phyloP scores from a whole-genome alignment of 495 filamentous ascomycete species.

The Chlorociboria aeruginascens region DNA sequence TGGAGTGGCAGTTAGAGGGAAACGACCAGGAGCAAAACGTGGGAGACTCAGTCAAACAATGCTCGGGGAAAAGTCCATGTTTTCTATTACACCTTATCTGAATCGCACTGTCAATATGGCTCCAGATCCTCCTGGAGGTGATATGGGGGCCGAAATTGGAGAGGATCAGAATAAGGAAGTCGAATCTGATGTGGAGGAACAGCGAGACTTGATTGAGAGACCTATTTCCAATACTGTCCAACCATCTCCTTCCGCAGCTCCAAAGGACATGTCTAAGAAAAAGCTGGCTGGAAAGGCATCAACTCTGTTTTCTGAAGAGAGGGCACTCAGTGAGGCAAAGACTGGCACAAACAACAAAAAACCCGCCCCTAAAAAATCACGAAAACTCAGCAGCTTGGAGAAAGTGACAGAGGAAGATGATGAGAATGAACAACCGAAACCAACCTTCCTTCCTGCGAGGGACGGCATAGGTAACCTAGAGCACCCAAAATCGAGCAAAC shows the following conservation, averaged over 20 bases:
- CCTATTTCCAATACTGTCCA: background rate
- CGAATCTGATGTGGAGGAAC: background rate
- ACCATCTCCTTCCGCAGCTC: background rate
- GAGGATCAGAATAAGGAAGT: background rate
- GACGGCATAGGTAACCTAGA: background rate
- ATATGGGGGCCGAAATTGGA: background rate
- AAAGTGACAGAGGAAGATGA: constrained; percentile 15
- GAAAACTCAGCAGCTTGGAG: constrained; percentile 8
- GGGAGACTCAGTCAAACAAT: constrained; percentile 38
- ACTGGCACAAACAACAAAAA: constrained; percentile 6
- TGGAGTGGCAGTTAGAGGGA: constrained; percentile 31
- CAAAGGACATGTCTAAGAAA: constrained; percentile 3
- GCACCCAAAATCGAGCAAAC: background rate
- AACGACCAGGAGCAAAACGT: constrained; percentile 31
- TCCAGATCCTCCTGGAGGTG: constrained; percentile 26
- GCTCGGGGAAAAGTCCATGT: constrained; percentile 74
- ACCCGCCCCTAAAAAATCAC: constrained; percentile 3
- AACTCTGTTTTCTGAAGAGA: background rate
- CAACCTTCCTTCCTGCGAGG: background rate
- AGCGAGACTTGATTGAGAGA: background rate
- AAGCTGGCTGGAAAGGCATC: background rate
- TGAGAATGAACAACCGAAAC: constrained; percentile 3
- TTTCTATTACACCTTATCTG: constrained; percentile 86
- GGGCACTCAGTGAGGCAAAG: constrained; percentile 9
- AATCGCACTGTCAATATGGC: constrained; percentile 58